Percentiles rank a stretch among this genome's conserved stretches.
phyloP scores from a whole-genome alignment of 2,329 filamentous ascomycete species.

The Ophiostoma populinum region DNA sequence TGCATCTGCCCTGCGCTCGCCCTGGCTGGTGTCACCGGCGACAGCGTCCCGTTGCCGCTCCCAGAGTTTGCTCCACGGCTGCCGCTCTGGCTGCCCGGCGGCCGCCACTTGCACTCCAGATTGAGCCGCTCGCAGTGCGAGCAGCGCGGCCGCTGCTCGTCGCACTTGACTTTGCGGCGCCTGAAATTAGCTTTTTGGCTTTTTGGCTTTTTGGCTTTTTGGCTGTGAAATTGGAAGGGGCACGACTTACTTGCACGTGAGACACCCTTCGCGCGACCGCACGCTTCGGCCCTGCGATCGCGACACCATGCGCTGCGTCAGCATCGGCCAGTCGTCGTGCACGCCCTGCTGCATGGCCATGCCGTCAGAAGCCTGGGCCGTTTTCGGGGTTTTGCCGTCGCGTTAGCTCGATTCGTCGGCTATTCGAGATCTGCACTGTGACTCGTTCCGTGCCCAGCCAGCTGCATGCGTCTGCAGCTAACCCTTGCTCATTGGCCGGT shows the following conservation, averaged over 20 bases:
- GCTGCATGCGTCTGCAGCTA: too few relatives aligned
- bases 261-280: slow-evolving; percentile 21
- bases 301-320: background rate
- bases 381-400: too few relatives aligned
- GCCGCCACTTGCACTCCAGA: slow-evolving; percentile 33
- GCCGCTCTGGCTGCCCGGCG: background rate
- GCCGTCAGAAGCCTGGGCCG: too few relatives aligned
- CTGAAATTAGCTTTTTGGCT: slow-evolving; percentile 14
- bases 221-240: background rate
- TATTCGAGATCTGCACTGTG: too few relatives aligned
- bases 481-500: background rate
- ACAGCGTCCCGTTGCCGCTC: background rate
- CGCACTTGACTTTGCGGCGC: slow-evolving; percentile 33
- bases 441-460: too few relatives aligned
- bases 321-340: background rate
- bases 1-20: too few relatives aligned
- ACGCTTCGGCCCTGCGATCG: background rate
- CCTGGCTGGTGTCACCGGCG: too few relatives aligned
- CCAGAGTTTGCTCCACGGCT: background rate
- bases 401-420: too few relatives aligned
- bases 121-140: slow-evolving; percentile 35
- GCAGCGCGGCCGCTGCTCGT: slow-evolving; percentile 34
- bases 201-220: background rate
- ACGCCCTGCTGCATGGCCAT: background rate
- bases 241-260: slow-evolving; percentile 28